phyloP scores from a whole-genome alignment of 306 rosid genomes.

The Castanopsis chinensis region DNA sequence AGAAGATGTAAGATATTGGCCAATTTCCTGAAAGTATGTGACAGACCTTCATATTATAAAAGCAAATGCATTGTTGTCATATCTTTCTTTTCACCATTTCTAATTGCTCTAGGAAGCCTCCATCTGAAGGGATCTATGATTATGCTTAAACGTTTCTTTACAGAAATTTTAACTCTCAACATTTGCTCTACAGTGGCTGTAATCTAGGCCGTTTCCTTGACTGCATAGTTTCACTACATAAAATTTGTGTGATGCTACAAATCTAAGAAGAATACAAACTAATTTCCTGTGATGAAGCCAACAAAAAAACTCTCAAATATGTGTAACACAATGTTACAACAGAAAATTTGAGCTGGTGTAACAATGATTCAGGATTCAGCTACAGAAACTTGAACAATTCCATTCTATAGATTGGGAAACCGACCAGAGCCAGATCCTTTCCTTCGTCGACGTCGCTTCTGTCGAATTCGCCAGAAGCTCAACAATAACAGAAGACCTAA shows the following conservation, averaged over 20 bases:
- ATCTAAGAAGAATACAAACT: constrained; percentile 22
- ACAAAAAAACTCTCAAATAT: constrained; percentile 16
- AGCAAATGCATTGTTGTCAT: no score
- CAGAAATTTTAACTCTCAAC: background rate
- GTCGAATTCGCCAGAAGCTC: constrained; percentile 87
- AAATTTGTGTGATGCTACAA: constrained; percentile 4
- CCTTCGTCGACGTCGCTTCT: constrained; percentile 73
- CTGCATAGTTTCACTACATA: constrained; percentile 1
- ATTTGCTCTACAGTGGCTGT: background rate
- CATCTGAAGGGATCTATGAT: background rate
- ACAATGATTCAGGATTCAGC: constrained; percentile 24
- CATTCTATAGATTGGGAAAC: constrained; percentile 55
- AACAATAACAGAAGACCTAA: constrained; percentile 61
- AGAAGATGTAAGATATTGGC: no score
- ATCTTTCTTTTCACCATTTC: background rate
- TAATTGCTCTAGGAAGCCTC: background rate
- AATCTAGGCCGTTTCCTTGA: background rate
- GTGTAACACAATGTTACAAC: constrained; percentile 33
- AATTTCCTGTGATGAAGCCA: constrained; percentile 27
- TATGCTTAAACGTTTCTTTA: background rate
- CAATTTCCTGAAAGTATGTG: no score
- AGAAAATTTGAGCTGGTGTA: constrained; percentile 18
- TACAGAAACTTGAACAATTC: background rate
- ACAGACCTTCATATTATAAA: no score
- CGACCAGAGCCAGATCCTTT: constrained; percentile 69